These are phyloP conservation scores for Exutisphaerella laricina DNA, from an alignment of 2,329 filamentous ascomycete genomes.

Conservation along the genomic window DNA sequence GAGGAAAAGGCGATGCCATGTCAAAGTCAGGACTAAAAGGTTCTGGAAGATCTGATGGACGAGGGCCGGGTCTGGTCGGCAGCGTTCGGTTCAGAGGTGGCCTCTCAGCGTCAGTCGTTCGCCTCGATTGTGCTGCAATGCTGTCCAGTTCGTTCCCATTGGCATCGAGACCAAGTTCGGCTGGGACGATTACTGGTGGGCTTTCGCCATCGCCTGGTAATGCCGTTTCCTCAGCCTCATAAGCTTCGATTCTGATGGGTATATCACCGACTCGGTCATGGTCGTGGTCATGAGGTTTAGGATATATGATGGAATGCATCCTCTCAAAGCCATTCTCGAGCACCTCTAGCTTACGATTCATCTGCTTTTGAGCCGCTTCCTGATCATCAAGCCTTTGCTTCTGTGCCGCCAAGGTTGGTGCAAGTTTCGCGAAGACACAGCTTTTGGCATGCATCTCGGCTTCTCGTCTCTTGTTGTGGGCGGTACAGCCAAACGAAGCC, in stretches of 20 bases:
- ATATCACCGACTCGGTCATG: conserved; percentile 21
- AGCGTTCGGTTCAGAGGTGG: conserved; percentile 10
- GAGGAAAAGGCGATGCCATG: conserved; percentile 24
- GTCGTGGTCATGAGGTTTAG: conserved; percentile 17
- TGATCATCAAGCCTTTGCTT: conserved; percentile 40
- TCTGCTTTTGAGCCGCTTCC: conserved; percentile 39
- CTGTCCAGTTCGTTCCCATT: neutral
- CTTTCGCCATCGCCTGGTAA: conserved; percentile 3
- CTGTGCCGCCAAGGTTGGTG: conserved; percentile 41
- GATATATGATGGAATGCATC: conserved; percentile 39
- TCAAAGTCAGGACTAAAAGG: conserved; percentile 27
- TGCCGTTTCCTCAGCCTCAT: conserved; percentile 7
- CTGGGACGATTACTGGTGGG: conserved; percentile 1
- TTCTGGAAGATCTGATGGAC: conserved; percentile 21
- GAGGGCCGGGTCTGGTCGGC: conserved; percentile 17
- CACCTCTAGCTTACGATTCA: conserved; percentile 41
- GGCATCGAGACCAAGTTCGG: conserved; percentile 3
- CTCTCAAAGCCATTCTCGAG: conserved; percentile 41
- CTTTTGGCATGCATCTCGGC: conserved; percentile 37
- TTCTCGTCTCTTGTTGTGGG: conserved; percentile 35
- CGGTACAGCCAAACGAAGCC: conserved; percentile 40
- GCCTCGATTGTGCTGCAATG: neutral
- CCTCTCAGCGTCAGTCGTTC: conserved; percentile 2
- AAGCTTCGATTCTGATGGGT: conserved; percentile 21
- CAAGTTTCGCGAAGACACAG: conserved; percentile 45